Evolutionary conservation across 257 asterid genomes (phyloP), one percentile per base, ranked within the genome.

Genomic region (Solanum appendiculatum): DNA sequence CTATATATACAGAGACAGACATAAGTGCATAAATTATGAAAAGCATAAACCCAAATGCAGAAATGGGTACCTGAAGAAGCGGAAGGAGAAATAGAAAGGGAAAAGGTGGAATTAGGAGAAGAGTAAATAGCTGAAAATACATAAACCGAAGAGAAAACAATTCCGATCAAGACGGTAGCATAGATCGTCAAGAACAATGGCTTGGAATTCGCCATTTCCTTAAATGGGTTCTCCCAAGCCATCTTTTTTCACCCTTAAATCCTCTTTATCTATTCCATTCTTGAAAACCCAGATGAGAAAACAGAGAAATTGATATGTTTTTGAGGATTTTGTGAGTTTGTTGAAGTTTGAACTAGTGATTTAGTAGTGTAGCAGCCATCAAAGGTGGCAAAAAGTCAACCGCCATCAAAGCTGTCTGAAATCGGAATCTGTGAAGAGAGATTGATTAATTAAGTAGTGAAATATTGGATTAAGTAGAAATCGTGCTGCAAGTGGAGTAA

Each of bases 111-210:
- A 81, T 88, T 86, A n/a, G 94, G 88, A 31, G 93, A 68, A 90
- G 93, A 88, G 91, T 95, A 97, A 87, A 97, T 91, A 13, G 98
- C 98, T 72, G 99, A 96, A 86, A 97, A 93, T 12, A 97, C 98
- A 83, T 97, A 97, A 34, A 95, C 89, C 12, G 98, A 92, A 39
- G 99, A 94, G 51, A 96, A 91, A 15, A 95, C 51, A 72, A 95
- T 90, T 81, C 99, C 99, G 83, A 92, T 72, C 75, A 95, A 66
- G 83, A 97, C 96, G 33, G 98, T 88, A 70, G 93, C 97, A 91
- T 94, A 97, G 93, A 97, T 95, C 89, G 98, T 96, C 88, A 91
- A 33, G 89, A 96, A 95, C 90, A 97, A 87, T 77, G 99, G 98
- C 98, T 92, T 97, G 91, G 97, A 92, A 91, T 88, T 91, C 18